Evolutionary conservation across 164 flowering plant species (phyloP).

Genomic region (Liquidambar formosana): DNA sequence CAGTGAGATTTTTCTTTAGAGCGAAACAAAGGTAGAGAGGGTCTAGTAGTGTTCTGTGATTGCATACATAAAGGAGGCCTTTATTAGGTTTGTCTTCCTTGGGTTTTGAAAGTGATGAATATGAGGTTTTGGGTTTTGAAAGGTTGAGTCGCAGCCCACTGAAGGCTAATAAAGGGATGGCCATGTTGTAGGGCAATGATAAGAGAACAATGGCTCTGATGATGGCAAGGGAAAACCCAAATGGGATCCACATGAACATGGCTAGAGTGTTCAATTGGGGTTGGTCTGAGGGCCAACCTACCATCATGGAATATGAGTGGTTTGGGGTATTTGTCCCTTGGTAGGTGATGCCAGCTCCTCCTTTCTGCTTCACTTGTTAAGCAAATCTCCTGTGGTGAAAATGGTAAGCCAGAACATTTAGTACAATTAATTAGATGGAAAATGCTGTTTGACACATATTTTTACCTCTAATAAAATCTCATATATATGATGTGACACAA

Average conservation of each 20-base stretch:
- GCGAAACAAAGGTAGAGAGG: constrained; percentile 42
- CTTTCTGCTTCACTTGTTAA: constrained; percentile 38
- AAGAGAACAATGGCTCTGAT: constrained; percentile 21
- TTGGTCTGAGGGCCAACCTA: constrained; percentile 44
- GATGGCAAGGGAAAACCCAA: constrained; percentile 31
- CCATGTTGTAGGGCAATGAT: constrained; percentile 27
- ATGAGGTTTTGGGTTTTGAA: background rate
- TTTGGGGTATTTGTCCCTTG: constrained; percentile 40
- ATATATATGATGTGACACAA: too few relatives aligned
- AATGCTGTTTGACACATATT: too few relatives aligned
- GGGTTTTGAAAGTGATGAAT: background rate
- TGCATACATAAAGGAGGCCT: constrained; percentile 50
- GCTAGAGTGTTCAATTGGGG: constrained; percentile 27
- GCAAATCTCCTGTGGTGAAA: constrained; percentile 38
- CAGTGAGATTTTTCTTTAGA: constrained; percentile 33
- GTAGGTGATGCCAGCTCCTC: constrained; percentile 36
- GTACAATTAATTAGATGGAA: too few relatives aligned
- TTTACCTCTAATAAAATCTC: too few relatives aligned
- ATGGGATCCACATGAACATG: constrained; percentile 54
- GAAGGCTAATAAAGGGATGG: constrained; percentile 30
- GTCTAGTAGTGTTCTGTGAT: constrained; percentile 56
- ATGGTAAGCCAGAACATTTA: background rate
- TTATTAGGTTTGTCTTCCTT: constrained; percentile 5
- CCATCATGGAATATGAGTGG: constrained; percentile 61
- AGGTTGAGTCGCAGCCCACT: constrained; percentile 24